These are phyloP conservation scores for Backusella tarrabulga DNA, from an alignment of 192 early-diverging fungal genomes.

Conservation along the genomic window DNA sequence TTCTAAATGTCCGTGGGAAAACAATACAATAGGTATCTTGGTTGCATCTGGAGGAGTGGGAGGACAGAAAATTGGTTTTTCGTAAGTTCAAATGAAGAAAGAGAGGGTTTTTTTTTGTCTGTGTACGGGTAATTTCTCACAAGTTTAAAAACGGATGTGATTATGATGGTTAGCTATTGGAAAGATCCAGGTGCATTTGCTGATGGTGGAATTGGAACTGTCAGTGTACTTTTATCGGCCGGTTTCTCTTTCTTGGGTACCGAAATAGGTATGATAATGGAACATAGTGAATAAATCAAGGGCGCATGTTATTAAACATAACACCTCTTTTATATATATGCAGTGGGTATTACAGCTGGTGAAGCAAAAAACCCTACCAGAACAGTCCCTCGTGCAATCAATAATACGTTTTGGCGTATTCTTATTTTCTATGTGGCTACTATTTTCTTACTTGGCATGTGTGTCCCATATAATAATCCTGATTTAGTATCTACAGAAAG, in stretches of 20 bases:
- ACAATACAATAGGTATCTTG: conserved; percentile 39
- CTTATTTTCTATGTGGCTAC: conserved; percentile 76
- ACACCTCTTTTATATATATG: neutral
- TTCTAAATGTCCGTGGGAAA: neutral
- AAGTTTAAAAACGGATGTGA: neutral
- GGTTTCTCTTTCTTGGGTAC: conserved; percentile 87
- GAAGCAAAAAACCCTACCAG: conserved; percentile 86
- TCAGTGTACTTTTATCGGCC: conserved; percentile 68
- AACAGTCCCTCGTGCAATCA: conserved; percentile 68
- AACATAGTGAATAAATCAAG: neutral
- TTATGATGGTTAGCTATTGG: conserved; percentile 53
- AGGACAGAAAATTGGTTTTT: conserved; percentile 48
- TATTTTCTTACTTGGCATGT: conserved; percentile 80
- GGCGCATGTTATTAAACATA: neutral
- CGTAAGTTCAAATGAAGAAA: neutral
- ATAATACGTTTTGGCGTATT: conserved; percentile 86
- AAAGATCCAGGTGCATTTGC: conserved; percentile 64
- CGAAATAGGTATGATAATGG: conserved; percentile 53
- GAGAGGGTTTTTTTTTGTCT: too few relatives aligned
- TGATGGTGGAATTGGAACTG: conserved; percentile 52
- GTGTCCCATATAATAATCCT: conserved; percentile 61
- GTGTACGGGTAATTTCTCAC: neutral
- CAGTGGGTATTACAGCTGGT: conserved; percentile 85
- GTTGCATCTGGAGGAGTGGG: conserved; percentile 60
- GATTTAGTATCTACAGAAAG: conserved; percentile 45